Percentiles rank a stretch among this genome's conserved stretches.
Conservation (phyloP, 2,329 filamentous ascomycete species). For the Scedosporium aurantiacum region DNA sequence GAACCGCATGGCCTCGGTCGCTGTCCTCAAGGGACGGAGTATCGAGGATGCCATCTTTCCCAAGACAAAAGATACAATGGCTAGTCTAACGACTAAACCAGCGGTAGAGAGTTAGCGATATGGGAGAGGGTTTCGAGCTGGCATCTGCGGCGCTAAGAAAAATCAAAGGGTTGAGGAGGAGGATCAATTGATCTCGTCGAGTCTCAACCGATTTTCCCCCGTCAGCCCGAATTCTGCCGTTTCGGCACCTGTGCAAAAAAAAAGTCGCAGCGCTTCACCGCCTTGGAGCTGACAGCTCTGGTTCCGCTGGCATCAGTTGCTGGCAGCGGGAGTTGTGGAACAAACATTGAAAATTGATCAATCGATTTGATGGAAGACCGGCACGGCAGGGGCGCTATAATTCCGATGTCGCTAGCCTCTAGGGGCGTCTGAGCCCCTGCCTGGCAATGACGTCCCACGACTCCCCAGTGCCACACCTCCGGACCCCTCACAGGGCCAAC, state of each 20-base stretch:
- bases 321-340: no score
- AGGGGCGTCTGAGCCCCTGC: not conserved
- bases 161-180: no score
- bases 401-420: not conserved
- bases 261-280: not conserved
- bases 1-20: not conserved
- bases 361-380: no score
- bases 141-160: no score
- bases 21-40: constrained; percentile 3
- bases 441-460: not conserved
- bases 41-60: constrained; percentile 1
- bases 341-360: no score
- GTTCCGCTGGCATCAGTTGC: no score
- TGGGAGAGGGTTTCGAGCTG: not conserved
- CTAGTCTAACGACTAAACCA: not conserved
- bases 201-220: not conserved
- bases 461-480: not conserved
- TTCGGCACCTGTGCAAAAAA: not conserved
- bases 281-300: not conserved
- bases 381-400: not conserved
- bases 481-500: not conserved
- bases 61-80: not conserved
- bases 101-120: not conserved
- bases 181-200: no score
- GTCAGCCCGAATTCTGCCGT: not conserved